These are phyloP conservation scores for Yamadazyma blattariae DNA, from an alignment of 1,139 yeast species.

Conservation along the genomic window DNA sequence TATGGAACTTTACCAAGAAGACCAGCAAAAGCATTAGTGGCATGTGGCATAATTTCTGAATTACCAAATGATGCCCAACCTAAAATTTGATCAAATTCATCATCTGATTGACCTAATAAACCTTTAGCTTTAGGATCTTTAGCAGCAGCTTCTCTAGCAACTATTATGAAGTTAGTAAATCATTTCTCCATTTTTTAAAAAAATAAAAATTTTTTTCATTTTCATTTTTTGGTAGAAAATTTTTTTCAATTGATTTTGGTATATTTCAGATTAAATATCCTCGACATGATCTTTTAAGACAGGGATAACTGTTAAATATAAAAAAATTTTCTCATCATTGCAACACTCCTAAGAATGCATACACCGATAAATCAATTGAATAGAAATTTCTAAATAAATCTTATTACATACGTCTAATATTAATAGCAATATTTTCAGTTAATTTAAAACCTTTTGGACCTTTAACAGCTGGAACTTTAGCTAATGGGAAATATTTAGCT, in stretches of 20 bases:
- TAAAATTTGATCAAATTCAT: constrained; percentile 68
- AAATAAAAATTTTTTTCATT: background rate
- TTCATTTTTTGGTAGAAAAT: background rate
- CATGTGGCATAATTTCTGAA: constrained; percentile 56
- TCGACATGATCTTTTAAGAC: constrained; percentile 84
- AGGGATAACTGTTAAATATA: constrained; percentile 82
- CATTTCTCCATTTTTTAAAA: too few relatives aligned
- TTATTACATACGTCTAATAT: constrained; percentile 43
- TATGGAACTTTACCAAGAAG: constrained; percentile 44
- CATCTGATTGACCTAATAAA: constrained; percentile 62
- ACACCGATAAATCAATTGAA: too few relatives aligned
- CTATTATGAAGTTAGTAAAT: constrained; percentile 13
- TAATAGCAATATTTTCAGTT: constrained; percentile 76
- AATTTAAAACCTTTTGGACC: constrained; percentile 80
- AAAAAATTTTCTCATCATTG: constrained; percentile 57
- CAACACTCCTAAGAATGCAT: constrained; percentile 25
- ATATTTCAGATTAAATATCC: constrained; percentile 50
- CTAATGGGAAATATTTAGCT: constrained; percentile 63
- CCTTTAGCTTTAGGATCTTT: constrained; percentile 14
- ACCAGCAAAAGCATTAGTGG: constrained; percentile 32
- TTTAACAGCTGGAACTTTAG: constrained; percentile 72
- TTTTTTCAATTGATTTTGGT: too few relatives aligned
- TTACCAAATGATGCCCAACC: constrained; percentile 84
- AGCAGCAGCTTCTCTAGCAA: constrained; percentile 26
- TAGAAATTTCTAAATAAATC: too few relatives aligned